Percentiles rank a stretch among this genome's conserved stretches.
Conservation (phyloP, 805 yeast genomes). For the Yamadazyma takamatsuzukensis region DNA sequence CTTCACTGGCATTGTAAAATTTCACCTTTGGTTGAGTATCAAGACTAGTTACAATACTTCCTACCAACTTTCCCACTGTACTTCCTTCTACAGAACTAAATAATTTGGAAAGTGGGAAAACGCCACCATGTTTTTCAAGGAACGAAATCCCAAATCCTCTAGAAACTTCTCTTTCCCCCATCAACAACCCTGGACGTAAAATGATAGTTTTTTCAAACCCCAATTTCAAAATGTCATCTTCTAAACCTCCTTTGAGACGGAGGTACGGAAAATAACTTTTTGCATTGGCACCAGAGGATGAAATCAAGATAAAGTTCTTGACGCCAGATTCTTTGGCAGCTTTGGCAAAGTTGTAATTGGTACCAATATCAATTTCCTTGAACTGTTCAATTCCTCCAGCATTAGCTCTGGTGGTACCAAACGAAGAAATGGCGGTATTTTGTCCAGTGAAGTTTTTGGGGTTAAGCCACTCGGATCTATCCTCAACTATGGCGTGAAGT, state of each 20-base stretch:
- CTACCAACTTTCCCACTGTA: too few species aligned
- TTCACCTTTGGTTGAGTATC: too few species aligned
- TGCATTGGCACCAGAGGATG: constrained; percentile 61
- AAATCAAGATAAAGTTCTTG: constrained; percentile 62
- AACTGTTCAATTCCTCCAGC: constrained; percentile 77
- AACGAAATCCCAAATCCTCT: too few species aligned
- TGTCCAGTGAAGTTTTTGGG: constrained; percentile 27
- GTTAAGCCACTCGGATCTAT: constrained; percentile 49
- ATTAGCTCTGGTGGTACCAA: constrained; percentile 70
- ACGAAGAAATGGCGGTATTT: constrained; percentile 54
- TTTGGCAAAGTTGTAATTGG: constrained; percentile 64
- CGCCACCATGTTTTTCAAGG: too few species aligned
- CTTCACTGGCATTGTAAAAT: too few species aligned
- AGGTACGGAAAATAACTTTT: constrained; percentile 58
- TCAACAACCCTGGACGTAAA: constrained; percentile 69
- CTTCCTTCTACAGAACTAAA: too few species aligned
- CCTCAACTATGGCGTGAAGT: constrained; percentile 35
- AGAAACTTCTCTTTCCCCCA: constrained; percentile 54
- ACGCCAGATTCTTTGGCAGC: constrained; percentile 71
- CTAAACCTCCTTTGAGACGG: constrained; percentile 72
- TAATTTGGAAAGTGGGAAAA: too few species aligned
- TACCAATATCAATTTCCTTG: constrained; percentile 68
- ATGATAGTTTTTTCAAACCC: constrained; percentile 71
- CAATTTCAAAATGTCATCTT: constrained; percentile 58
- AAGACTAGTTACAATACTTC: too few species aligned